These are phyloP conservation scores for Trypanosomatidae sp. DNA, from an alignment of 208 protist species.

Conservation along the genomic window DNA sequence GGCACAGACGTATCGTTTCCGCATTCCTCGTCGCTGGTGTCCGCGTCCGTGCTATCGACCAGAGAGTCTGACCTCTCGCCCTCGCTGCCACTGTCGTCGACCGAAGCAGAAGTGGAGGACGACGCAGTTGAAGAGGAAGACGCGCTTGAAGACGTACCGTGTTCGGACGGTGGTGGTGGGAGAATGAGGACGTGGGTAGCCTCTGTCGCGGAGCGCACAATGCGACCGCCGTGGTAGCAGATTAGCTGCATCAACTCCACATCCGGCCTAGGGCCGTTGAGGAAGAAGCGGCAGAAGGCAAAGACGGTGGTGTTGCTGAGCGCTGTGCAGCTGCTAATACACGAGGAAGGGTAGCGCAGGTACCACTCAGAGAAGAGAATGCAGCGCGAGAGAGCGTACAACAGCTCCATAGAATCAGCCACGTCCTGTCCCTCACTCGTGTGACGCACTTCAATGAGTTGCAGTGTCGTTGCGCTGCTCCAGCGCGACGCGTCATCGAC, in stretches of 20 bases:
- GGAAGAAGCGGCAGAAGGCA: slow-evolving; percentile 58
- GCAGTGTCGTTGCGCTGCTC: slow-evolving; percentile 35
- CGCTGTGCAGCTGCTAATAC: slow-evolving; percentile 46
- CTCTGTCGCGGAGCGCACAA: slow-evolving; percentile 35
- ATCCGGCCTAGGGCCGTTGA: slow-evolving; percentile 13
- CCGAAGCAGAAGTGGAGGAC: slow-evolving; percentile 12
- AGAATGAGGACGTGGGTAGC: slow-evolving; percentile 66
- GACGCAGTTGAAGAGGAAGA: slow-evolving; percentile 18
- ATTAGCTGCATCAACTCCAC: slow-evolving; percentile 39
- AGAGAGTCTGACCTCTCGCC: not conserved
- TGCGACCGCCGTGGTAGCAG: slow-evolving; percentile 44
- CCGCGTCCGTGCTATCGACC: slow-evolving; percentile 12
- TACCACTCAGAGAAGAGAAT: slow-evolving; percentile 64
- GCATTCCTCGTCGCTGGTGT: slow-evolving; percentile 3
- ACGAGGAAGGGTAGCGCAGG: slow-evolving; percentile 63
- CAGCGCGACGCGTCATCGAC: slow-evolving; percentile 36
- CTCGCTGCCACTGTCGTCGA: slow-evolving; percentile 2
- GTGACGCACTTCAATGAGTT: slow-evolving; percentile 56
- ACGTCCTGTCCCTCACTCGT: slow-evolving; percentile 1
- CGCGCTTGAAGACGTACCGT: slow-evolving; percentile 4
- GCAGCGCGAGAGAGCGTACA: slow-evolving; percentile 64
- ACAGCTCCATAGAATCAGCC: slow-evolving; percentile 55
- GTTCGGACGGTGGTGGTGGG: not conserved
- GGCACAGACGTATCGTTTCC: not conserved
- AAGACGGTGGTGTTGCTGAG: slow-evolving; percentile 50